Base-by-base conservation (phyloP, 1,284 basidiomycete genomes). In the Pulveroboletus sp. region DNA sequence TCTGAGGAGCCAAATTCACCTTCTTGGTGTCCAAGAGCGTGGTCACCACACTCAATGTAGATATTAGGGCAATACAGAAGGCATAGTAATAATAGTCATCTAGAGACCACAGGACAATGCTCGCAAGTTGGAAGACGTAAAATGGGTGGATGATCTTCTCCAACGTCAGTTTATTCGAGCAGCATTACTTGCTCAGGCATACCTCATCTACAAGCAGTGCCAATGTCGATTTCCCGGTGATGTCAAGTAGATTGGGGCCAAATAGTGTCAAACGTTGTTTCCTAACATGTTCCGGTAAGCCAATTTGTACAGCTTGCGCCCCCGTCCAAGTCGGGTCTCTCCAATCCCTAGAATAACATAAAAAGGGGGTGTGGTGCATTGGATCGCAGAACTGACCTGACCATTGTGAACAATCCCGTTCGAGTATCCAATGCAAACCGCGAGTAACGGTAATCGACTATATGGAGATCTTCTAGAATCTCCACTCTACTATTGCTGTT, bases 1-100 rank as follows among this genome's bases (percentile, higher is more conserved):
- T 39, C 26, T 9, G 46, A 42, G 17, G 28, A 33, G 44, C 18
- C 25, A 38, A 28, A 65, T 75, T 55, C 51, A 91, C 92, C 80
- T 91, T 91, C 66, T 89, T 93, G 0, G 96, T 99, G 70, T 99
- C 97, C 52, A 99, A 72, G 12, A 99, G 78, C 0, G 96, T 98
- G 1, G 92, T 92, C 5, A 83, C 72, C 62, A 99, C 92, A 66
- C 92, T 97, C 54, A 91, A 79, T 26, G 90, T 77, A 42, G 94
- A 96, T 66, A 99, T 99, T 51, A 96, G 77, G 36, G 89, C 94
- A 63, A 99, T 99, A 67, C 96, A 98, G 65, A 96, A 96, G 4
- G 96, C 97, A 72, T 99, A 99, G 71, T 97, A 98, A 72, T 92
- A 96, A 69, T 98, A 96, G 69, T 98, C 84, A 67, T 99, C 97